These are phyloP conservation scores for Sutorius eximius DNA, from an alignment of 1,284 basidiomycete genomes.

Conservation along the genomic window DNA sequence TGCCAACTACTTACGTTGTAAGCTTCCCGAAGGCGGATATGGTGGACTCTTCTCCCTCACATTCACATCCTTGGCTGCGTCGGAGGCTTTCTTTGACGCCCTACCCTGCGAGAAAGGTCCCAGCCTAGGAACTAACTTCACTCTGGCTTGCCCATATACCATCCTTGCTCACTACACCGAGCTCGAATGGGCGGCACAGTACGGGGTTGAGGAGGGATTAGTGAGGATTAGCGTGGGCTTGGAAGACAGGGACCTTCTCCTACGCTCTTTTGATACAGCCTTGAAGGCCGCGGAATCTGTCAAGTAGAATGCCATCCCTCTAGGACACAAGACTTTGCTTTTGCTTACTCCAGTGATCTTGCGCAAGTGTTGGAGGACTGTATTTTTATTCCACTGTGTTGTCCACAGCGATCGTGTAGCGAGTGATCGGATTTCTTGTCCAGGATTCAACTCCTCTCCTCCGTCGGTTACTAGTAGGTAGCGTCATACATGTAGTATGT, in stretches of 20 bases:
- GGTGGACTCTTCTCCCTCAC: constrained; percentile 93
- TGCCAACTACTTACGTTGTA: constrained; percentile 72
- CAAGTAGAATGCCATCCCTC: constrained; percentile 4
- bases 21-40: constrained; percentile 66
- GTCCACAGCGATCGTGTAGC: background rate
- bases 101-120: constrained; percentile 89
- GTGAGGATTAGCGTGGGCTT: constrained; percentile 91
- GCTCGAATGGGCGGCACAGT: constrained; percentile 87
- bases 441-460: constrained; percentile 4
- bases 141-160: constrained; percentile 90
- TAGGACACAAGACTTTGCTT: background rate
- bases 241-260: constrained; percentile 70
- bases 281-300: constrained; percentile 63
- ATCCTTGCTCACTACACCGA: constrained; percentile 92
- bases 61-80: constrained; percentile 71
- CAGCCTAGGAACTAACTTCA: constrained; percentile 94
- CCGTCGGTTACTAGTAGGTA: too few relatives aligned
- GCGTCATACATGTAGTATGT: background rate
- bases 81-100: constrained; percentile 85
- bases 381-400: background rate
- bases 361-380: background rate
- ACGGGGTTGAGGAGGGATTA: constrained; percentile 83
- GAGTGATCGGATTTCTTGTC: too few relatives aligned
- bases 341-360: background rate
- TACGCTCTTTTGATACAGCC: constrained; percentile 65